Base-by-base conservation (phyloP, 768 basidiomycete genomes). In the Coprinellus micaceus region DNA sequence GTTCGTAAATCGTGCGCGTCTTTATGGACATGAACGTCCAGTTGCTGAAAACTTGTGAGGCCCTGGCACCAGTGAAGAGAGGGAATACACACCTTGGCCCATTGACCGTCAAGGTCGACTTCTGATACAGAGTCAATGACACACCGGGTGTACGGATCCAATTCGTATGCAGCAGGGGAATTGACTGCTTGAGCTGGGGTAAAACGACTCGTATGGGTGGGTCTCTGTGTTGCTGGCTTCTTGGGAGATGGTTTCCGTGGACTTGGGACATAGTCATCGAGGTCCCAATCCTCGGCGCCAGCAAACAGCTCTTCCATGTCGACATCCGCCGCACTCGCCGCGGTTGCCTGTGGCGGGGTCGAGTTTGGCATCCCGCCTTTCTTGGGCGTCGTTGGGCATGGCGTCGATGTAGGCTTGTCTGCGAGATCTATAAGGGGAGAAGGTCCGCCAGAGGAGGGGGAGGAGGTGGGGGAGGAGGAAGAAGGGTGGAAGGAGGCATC, bases 201-300 rank as follows among this genome's bases (percentile, higher is more conserved):
- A 66, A 61, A 61, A 63, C 19, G 47, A 30, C 13, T 33, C 7
- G 13, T 6, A 13, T 33, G 13, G 13, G 33, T 33, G 33, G 33
- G 33, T 33, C 13, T 6, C 13, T 33, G 33, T 13, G 33, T 33
- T 13, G 7, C 7, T 33, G 33, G 47, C 54, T 63, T 62, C 52
- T 70, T 71, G 11, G 61, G 60, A 2, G 65, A 65, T 29, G 74
- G 72, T 54, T 82, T 85, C 56, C 74, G 77, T 2, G 84, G 83
- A 2, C 78, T 79, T 41, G 80, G 58, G 28, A 77, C 75, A 57
- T 82, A 80, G 57, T 83, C 81, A 29, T 80, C 74, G 81, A 85
- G 83, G 60, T 90, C 85, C 84, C 87, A 88, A 36, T 78, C 73
- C 62, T 86, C 88, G 1, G 82, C 83, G 0, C 86, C 88, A 26